Conservation (phyloP, 2,329 filamentous ascomycete genomes). For the Pseudocercospora macadamiae region DNA sequence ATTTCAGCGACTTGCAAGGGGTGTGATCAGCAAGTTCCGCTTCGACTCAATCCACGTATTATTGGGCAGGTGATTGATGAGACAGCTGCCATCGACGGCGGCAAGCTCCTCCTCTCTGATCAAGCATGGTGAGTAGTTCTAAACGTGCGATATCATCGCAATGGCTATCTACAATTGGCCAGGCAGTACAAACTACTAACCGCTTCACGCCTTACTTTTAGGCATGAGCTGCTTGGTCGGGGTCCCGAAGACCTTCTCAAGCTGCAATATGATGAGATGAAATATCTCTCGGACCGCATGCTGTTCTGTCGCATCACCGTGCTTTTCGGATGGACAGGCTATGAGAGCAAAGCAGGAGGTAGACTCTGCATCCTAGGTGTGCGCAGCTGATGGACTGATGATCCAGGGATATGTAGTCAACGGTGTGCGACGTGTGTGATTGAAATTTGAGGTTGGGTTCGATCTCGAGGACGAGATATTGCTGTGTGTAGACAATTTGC, state of each 20-base stretch:
- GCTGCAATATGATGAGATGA: conserved; percentile 45
- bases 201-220: too few relatives aligned
- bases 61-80: conserved; percentile 56
- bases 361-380: conserved; percentile 46
- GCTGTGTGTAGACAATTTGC: background rate
- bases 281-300: conserved; percentile 55
- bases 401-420: too few relatives aligned
- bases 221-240: conserved; percentile 53
- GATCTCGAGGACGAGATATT: background rate
- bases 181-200: too few relatives aligned
- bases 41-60: conserved; percentile 49
- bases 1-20: conserved; percentile 43
- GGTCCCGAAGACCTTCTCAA: conserved; percentile 48
- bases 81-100: conserved; percentile 55
- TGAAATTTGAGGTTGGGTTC: too few relatives aligned
- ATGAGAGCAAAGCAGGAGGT: conserved; percentile 36
- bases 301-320: conserved; percentile 57
- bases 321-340: conserved; percentile 57
- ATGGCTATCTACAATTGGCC: too few relatives aligned
- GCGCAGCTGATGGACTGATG: conserved; percentile 47
- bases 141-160: too few relatives aligned
- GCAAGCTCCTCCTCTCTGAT: conserved; percentile 58
- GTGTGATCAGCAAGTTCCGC: conserved; percentile 41
- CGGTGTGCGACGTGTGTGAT: too few relatives aligned
- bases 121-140: too few relatives aligned